Conservation (phyloP, 108 stramenopile genomes). For the Mediolabrus comicus region DNA sequence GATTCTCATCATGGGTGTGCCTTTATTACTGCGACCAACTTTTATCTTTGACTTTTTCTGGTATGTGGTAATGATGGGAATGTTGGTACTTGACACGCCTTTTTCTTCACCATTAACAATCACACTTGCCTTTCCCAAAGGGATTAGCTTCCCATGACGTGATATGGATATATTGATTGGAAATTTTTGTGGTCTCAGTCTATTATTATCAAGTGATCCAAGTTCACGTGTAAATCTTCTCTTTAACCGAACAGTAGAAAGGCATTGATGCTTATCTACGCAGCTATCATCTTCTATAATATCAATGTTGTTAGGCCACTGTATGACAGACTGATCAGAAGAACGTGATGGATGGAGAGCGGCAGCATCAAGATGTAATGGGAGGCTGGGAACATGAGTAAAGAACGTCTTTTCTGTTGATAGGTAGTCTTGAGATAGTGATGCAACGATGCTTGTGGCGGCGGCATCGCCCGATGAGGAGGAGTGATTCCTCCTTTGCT, state of each 20-base stretch:
- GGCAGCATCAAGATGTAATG: background rate
- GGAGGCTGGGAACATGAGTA: background rate
- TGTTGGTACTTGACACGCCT: background rate
- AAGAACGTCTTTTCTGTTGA: background rate
- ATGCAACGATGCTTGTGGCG: background rate
- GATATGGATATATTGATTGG: background rate
- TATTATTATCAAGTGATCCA: background rate
- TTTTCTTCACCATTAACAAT: constrained; percentile 22
- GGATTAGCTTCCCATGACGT: background rate
- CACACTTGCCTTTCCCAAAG: constrained; percentile 14
- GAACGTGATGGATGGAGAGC: background rate
- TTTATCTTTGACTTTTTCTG: background rate
- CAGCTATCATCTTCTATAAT: background rate
- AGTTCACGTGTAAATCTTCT: background rate
- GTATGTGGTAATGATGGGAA: constrained; percentile 3
- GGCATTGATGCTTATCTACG: background rate
- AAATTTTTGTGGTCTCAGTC: background rate
- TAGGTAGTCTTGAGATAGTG: background rate
- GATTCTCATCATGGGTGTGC: constrained; percentile 20
- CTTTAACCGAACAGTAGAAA: background rate
- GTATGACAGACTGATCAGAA: background rate
- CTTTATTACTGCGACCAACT: background rate
- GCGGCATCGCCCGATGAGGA: background rate
- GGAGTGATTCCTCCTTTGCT: background rate
- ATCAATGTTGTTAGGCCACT: background rate